Base-by-base conservation (phyloP, 805 yeast species). In the Teunomyces stri region DNA sequence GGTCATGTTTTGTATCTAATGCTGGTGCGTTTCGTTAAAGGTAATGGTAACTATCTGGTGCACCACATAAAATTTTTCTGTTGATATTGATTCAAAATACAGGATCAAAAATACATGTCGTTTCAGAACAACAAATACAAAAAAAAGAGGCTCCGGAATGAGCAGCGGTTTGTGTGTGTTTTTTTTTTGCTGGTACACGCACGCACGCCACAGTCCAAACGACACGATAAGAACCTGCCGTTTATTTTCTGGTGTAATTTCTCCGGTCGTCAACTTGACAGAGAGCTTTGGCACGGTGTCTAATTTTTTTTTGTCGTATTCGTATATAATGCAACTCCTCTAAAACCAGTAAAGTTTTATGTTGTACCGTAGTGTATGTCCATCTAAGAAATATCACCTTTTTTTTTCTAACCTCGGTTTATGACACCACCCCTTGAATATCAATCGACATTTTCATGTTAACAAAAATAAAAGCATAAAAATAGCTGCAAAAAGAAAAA, bases 91-190 rank as follows among this genome's bases (percentile, higher is more conserved):
- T 31, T 22, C 28, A 44, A 30, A 12, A 45, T 42, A 39, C 51
- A 50, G 21, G 53, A 20, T 20, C 33, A 22, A 11, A 9, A 12
- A 62, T 66, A 84, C 78, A 85, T 80, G 27, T 25, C 27, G 27
- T 25, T 25, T 25, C 27, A 25, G 9, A 22, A 22, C 6, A 22
- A 7, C 25, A 25, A n/a, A n/a, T n/a, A 7, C 27, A 25, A 25
- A 4, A 9, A 9, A 9, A 25, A 25, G 2, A 4, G 10, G 25
- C 6, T 7, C 6, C 9, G 9, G 9, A 22, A 22, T 6, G 9
- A 6, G 6, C 25, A 7, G 25, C 6, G 4, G 4, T 18, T 18
- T 18, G 20, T 18, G 20, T 20, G 22, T 20, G 5, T 20, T 20
- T 22, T 22, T 22, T 21, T 25, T 25, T 30, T 30, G 15, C n/a